Percentiles rank a stretch among this genome's conserved stretches.
These are phyloP conservation scores for Fusarium equiseti DNA, from an alignment of 2,329 filamentous ascomycete genomes.

Conservation along the genomic window DNA sequence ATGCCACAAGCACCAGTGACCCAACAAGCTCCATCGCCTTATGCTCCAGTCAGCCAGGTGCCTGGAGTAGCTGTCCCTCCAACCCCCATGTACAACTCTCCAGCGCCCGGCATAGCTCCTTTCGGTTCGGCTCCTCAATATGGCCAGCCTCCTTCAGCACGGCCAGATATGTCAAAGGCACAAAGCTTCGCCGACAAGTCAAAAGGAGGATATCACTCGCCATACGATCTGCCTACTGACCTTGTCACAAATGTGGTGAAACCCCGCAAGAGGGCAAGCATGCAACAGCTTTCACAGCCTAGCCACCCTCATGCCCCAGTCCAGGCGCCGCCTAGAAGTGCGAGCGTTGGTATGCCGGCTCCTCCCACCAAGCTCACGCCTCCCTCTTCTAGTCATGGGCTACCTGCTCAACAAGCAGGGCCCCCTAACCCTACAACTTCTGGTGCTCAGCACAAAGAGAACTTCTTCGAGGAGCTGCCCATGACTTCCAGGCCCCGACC, in stretches of 20 bases:
- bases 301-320: slow-evolving; percentile 54
- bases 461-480: slow-evolving; percentile 85
- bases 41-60: slow-evolving; percentile 36
- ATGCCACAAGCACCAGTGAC: slow-evolving; percentile 38
- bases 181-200: slow-evolving; percentile 92
- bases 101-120: slow-evolving; percentile 41
- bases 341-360: slow-evolving; percentile 64
- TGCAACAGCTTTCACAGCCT: slow-evolving; percentile 65
- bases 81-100: slow-evolving; percentile 38
- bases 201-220: slow-evolving; percentile 92
- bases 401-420: slow-evolving; percentile 50
- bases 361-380: slow-evolving; percentile 43
- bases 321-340: slow-evolving; percentile 67
- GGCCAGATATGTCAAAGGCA: slow-evolving; percentile 66
- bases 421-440: slow-evolving; percentile 53
- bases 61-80: slow-evolving; percentile 24
- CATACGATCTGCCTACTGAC: slow-evolving; percentile 94
- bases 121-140: slow-evolving; percentile 52
- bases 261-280: slow-evolving; percentile 73
- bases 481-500: slow-evolving; percentile 71
- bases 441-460: slow-evolving; percentile 58
- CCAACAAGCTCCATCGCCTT: slow-evolving; percentile 39
- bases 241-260: slow-evolving; percentile 68
- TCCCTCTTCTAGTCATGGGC: slow-evolving; percentile 53
- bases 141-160: slow-evolving; percentile 52